A percentile compares a stretch with the other conserved stretches of the same genome.
Conservation (phyloP, 202 grass and related monocot genomes). For the Elaeis oleifera region DNA sequence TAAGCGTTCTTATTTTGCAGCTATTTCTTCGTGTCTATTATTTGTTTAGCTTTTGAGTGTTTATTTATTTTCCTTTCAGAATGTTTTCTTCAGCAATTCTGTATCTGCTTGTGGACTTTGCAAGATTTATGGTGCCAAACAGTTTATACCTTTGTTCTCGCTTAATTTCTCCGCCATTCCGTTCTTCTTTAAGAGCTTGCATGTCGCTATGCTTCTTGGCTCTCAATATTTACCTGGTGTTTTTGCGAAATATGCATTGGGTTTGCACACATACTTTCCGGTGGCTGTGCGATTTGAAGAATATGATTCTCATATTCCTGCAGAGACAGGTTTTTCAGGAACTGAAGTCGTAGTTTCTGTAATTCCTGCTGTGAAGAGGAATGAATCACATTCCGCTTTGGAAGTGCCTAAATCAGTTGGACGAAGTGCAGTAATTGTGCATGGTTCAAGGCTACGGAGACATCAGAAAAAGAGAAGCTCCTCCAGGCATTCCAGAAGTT, state of each 20-base stretch:
- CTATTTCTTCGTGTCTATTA: slow-evolving; percentile 2
- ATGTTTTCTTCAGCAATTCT: slow-evolving; percentile 27
- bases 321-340: slow-evolving; percentile 24
- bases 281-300: slow-evolving; percentile 17
- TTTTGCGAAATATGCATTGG: slow-evolving; percentile 14
- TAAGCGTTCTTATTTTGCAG: slow-evolving; percentile 36
- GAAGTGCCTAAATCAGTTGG: neutral
- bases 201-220: slow-evolving; percentile 37
- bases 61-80: slow-evolving; percentile 24
- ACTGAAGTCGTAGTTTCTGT: slow-evolving; percentile 2
- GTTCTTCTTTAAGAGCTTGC: slow-evolving; percentile 63
- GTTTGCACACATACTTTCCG: neutral
- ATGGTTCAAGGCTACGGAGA: neutral
- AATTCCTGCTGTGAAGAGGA: neutral
- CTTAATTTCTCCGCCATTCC: slow-evolving; percentile 60
- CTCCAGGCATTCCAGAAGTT: slow-evolving; percentile 29
- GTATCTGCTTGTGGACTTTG: slow-evolving; percentile 45
- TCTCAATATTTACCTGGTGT: slow-evolving; percentile 45
- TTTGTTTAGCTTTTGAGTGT: neutral
- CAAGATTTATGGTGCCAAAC: slow-evolving; percentile 33
- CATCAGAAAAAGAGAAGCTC: slow-evolving; percentile 14
- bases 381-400: neutral
- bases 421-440: neutral
- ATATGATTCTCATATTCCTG: slow-evolving; percentile 19
- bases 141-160: slow-evolving; percentile 38